phyloP scores from a whole-genome alignment of 2,329 filamentous ascomycete species.

The Aureobasidium lini region DNA sequence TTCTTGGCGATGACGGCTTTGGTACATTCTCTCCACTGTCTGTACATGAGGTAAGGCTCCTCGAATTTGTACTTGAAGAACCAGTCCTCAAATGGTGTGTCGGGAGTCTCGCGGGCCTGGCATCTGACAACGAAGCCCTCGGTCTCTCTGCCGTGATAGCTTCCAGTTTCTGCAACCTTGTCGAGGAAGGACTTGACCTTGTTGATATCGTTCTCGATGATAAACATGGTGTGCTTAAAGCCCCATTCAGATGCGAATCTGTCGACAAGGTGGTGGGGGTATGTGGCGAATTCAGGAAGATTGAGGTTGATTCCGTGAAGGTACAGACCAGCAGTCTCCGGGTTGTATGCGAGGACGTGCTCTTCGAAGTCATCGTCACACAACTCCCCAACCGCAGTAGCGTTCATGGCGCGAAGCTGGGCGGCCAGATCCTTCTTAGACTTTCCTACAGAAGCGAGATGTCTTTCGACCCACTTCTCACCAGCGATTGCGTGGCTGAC shows the following conservation, averaged over 20 bases:
- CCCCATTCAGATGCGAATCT: constrained; percentile 88
- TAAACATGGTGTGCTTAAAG: constrained; percentile 78
- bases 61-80: constrained; percentile 99
- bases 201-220: constrained; percentile 66
- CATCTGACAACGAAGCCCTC: constrained; percentile 96
- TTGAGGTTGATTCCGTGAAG: constrained; percentile 96
- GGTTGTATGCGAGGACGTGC: constrained; percentile 84
- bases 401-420: constrained; percentile 70
- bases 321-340: constrained; percentile 80
- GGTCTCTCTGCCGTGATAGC: constrained; percentile 83
- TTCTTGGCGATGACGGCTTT: constrained; percentile 76
- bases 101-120: constrained; percentile 51
- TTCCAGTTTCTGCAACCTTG: constrained; percentile 75
- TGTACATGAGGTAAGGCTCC: constrained; percentile 96
- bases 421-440: constrained; percentile 69
- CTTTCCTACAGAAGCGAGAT: constrained; percentile 70
- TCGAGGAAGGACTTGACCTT: constrained; percentile 77
- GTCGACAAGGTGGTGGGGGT: constrained; percentile 75
- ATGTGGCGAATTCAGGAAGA: constrained; percentile 82
- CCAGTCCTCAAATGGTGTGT: constrained; percentile 71
- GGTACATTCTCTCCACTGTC: constrained; percentile 96
- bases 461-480: constrained; percentile 71
- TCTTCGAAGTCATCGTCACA: constrained; percentile 97
- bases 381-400: constrained; percentile 90
- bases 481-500: constrained; percentile 79